phyloP scores from a whole-genome alignment of 345 rosid species.

The Hirschfeldia incana region DNA sequence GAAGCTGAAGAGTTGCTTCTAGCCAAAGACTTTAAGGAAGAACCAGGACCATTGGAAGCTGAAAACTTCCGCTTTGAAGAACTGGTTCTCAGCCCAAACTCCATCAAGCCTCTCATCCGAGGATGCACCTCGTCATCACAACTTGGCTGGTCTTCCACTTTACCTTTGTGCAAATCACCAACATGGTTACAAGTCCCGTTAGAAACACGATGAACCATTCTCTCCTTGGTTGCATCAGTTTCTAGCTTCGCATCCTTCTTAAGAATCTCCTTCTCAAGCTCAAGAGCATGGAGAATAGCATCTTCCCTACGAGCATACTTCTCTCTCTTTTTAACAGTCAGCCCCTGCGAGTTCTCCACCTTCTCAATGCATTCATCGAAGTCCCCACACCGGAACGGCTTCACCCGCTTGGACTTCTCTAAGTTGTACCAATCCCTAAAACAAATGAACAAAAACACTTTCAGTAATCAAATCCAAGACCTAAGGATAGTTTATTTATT shows the following conservation, averaged over 20 bases:
- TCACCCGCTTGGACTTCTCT: conserved; percentile 97
- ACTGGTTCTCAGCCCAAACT: conserved; percentile 67
- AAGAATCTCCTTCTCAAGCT: conserved; percentile 74
- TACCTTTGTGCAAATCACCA: conserved; percentile 35
- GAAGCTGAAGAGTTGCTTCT: conserved; percentile 50
- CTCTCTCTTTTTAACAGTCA: conserved; percentile 89
- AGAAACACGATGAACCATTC: conserved; percentile 42
- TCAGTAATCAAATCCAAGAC: neutral
- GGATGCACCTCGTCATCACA: conserved; percentile 60
- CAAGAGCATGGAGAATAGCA: conserved; percentile 99
- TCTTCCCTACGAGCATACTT: conserved; percentile 99
- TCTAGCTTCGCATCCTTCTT: conserved; percentile 54
- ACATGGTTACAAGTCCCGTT: conserved; percentile 35
- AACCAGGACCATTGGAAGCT: conserved; percentile 48
- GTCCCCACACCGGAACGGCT: conserved; percentile 95
- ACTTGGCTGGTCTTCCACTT: conserved; percentile 43
- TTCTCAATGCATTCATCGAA: conserved; percentile 92
- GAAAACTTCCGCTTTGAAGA: conserved; percentile 59
- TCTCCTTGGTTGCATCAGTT: conserved; percentile 44
- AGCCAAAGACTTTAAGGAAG: conserved; percentile 43
- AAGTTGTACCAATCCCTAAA: conserved; percentile 98
- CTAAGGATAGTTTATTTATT: neutral
- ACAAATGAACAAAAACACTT: neutral
- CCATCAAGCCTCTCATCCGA: conserved; percentile 85
- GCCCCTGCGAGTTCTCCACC: conserved; percentile 76